Percentiles rank a stretch among this genome's conserved stretches.
Conservation (phyloP, 1,284 basidiomycete species). For the Malassezia yamatoensis region DNA sequence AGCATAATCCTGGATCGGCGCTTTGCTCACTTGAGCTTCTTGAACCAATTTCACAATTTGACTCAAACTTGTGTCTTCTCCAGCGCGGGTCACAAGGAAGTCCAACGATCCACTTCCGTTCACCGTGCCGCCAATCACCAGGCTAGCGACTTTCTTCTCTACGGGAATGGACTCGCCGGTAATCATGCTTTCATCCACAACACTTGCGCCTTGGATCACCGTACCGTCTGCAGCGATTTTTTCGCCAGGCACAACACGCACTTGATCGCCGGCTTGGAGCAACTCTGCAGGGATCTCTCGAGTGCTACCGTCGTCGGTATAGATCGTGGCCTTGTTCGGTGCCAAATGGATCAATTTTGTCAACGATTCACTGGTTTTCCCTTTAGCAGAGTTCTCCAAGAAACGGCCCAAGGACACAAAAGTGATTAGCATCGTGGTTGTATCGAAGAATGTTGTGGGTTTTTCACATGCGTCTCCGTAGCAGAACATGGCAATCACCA, state of each 20-base stretch:
- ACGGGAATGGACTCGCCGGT: slow-evolving; percentile 92
- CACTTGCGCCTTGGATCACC: slow-evolving; percentile 72
- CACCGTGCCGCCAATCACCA: slow-evolving; percentile 89
- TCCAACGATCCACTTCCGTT: slow-evolving; percentile 93
- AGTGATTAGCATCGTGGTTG: slow-evolving; percentile 94
- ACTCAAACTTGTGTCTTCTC: slow-evolving; percentile 85
- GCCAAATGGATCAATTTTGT: slow-evolving; percentile 90
- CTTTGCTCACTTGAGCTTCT: slow-evolving; percentile 93
- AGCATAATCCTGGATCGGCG: slow-evolving; percentile 93
- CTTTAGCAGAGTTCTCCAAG: slow-evolving; percentile 92
- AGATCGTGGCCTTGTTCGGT: slow-evolving; percentile 89
- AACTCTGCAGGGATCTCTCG: slow-evolving; percentile 88
- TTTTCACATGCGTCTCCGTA: slow-evolving; percentile 54
- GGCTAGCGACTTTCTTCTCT: slow-evolving; percentile 68
- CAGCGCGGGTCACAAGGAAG: slow-evolving; percentile 85
- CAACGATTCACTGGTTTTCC: slow-evolving; percentile 87
- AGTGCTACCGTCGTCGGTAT: slow-evolving; percentile 64
- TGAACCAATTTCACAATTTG: slow-evolving; percentile 96
- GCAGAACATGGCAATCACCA: slow-evolving; percentile 50
- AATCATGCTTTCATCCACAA: slow-evolving; percentile 89
- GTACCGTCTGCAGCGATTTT: slow-evolving; percentile 92
- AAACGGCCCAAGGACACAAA: slow-evolving; percentile 92
- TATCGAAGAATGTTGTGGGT: slow-evolving; percentile 93
- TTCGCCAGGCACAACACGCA: slow-evolving; percentile 92
- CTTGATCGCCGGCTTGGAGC: slow-evolving; percentile 81